Base-by-base conservation (phyloP, 345 rosid genomes). In the Corymbia maculata region DNA sequence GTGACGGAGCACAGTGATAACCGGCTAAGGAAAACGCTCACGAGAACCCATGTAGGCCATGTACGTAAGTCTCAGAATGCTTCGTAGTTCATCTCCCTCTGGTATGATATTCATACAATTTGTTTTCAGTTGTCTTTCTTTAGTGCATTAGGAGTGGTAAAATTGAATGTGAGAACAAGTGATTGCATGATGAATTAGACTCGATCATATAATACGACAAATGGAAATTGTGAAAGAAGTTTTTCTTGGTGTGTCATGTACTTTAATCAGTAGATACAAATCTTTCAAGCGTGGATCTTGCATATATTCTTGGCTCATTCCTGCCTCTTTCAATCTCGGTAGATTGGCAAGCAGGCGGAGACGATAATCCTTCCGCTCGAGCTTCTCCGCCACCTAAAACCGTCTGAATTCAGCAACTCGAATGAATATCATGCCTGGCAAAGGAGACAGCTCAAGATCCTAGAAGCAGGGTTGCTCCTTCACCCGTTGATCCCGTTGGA, bases 1-100 rank as follows among this genome's bases (percentile, higher is more conserved):
- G 99, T 98, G 49, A 95, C 97, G 44, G 99, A 98, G 92, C 97
- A 94, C 53, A 95, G 97, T 82, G 99, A 98, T 87, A 95, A 92
- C 86, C 89, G 99, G 93, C 94, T 98, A 79, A 91, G 98, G 86
- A 97, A 96, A 88, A 97, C 99, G 70, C 96, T 98, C 61, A 92
- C 96, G 96, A 92, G 98, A 87, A 94, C 96, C 82, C 98, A 95
- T 79, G 98, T 95, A 89, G 99, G 99, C 86, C 99, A 97, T 92
- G 99, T 96, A 93, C 84, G 84, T 75, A 75, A 42, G 84, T 75
- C 49, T 75, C 84, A 42, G 11, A 42, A 10, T 75, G 84, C 84
- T 42, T 75, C 84, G 5, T 42, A 9, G 24, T 75, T 75, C 49
- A 42, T 75, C 28, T 75, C 49, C 22, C 49, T 75, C 4, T 57